Evolutionary conservation across 2,329 filamentous ascomycete species (phyloP), one percentile per base, ranked within the genome.

Genomic region (Ceratocystis lukuohia): DNA sequence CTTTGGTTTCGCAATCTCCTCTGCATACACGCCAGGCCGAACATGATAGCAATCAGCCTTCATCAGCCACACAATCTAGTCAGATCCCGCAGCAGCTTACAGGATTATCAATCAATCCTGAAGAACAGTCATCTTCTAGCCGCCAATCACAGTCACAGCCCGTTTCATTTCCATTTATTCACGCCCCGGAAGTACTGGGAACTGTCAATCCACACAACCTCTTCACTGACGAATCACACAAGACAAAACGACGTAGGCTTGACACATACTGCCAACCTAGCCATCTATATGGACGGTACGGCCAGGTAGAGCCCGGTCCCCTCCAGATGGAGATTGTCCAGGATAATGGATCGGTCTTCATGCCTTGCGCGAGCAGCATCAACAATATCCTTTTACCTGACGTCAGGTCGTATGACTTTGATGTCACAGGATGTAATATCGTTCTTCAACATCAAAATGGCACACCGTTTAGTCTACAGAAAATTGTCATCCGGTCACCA

Each of bases 381-480:
- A 89, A 92, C 70, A 96, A 96, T 73, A 86, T 96, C 33, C 80
- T 97, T 69, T 85, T 84, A 70, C 86, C 92, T 73, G 90, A 97
- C 75, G 80, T 81, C 67, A 89, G 88, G 10, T 90, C 96, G 1
- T 97, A 96, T 73, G 95, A 91, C 76, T 96, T 91, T 46, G 89
- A 93, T 74, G 86, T 85, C n/a, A 88, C 88, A 69, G 84, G 86
- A 67, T 96, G 91, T 77, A 96, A 96, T 72, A 84, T 97, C 71
- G 80, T 97, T 12, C 76, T 97, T 66, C 84, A 85, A 67, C 93
- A 97, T 74, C 85, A 88, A 70, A 91, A 89, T 57, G 85, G 85
- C 46, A 88, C 88, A 1, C 84, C 88, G 0, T 97, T 97, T 72
- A 89, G 84, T 65, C 76, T 97, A 66, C 88, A 91, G 71, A 93